Conservation (phyloP, 176 grass and related monocot genomes). For the Calamus simplicifolius region DNA sequence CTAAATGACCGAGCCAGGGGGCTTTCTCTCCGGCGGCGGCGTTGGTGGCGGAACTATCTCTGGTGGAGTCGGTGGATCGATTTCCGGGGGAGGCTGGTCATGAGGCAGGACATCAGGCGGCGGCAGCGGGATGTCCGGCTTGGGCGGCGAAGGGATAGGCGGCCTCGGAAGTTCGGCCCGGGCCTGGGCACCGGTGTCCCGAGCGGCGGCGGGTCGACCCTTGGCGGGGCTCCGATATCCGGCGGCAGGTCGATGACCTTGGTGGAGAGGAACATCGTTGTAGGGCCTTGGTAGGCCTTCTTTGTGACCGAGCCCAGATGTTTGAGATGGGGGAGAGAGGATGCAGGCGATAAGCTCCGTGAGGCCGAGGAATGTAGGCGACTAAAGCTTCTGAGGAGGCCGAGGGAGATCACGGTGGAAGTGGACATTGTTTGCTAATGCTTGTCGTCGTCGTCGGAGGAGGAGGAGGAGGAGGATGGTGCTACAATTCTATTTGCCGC, state of each 20-base stretch:
- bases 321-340: no score
- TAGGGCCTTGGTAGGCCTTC: no score
- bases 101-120: constrained; percentile 32
- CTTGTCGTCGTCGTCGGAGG: no score
- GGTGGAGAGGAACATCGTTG: no score
- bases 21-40: constrained; percentile 16
- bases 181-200: constrained; percentile 21
- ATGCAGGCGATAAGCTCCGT: no score
- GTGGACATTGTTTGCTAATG: no score
- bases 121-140: constrained; percentile 45
- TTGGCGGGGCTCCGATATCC: constrained; percentile 36
- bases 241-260: constrained; percentile 34
- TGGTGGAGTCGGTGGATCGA: constrained; percentile 14
- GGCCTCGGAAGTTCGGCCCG: constrained; percentile 33
- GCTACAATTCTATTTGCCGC: no score
- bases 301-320: no score
- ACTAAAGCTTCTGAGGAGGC: no score
- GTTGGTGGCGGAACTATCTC: constrained; percentile 13
- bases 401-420: no score
- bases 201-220: constrained; percentile 25
- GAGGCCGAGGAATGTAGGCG: no score
- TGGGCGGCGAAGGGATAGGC: constrained; percentile 40
- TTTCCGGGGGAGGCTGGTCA: constrained; percentile 14
- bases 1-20: background rate
- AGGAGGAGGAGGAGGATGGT: no score